Evolutionary conservation across 768 basidiomycete species (phyloP), one percentile per base, ranked within the genome.

Genomic region (Agaricus subrufescens): DNA sequence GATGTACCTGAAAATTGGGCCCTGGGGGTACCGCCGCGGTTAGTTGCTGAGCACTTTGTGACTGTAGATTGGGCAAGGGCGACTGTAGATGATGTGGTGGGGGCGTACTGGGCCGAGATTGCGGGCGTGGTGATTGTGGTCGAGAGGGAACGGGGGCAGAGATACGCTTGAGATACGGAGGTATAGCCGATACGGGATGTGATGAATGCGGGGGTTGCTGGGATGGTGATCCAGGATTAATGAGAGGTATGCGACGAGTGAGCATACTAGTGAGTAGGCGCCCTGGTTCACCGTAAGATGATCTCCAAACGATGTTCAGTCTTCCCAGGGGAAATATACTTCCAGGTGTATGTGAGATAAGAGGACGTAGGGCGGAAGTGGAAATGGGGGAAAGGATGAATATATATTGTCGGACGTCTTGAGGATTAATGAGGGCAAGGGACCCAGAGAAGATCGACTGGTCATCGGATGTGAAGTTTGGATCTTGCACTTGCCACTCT

Each of bases 221-320:
- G 0, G 77, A 78, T 11, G 85, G 82, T 50, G 79, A 79, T 62
- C 70, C 71, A 49, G 69, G 60, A 60, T 70, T 67, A 12, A 77
- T 70, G 12, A 84, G 70, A 2, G 89, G 89, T 58, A 95, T 85
- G 43, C 87, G 78, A 48, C 94, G 83, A 19, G 93, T 91, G 2
- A 98, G 74, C 76, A 89, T 89, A 8, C 94, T 94, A 2, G 94
- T 96, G 30, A 95, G 73, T 1, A 98, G 75, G 29, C 92, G 80
- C 0, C 94, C 95, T 27, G 87, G 87, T 71, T 95, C 91, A 8
- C 91, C 91, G 60, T 86, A 87, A 3, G 83, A 81, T 6, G 93
- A 92, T 45, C 85, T 74, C 95, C 95, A 98, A 11, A 84, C 82
- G 45, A 98, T 87, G 65, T 97, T 93, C 25, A 96, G 76, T 56